Evolutionary conservation across 2,329 filamentous ascomycete species (phyloP).

Genomic region (Zymoseptoria tritici): DNA sequence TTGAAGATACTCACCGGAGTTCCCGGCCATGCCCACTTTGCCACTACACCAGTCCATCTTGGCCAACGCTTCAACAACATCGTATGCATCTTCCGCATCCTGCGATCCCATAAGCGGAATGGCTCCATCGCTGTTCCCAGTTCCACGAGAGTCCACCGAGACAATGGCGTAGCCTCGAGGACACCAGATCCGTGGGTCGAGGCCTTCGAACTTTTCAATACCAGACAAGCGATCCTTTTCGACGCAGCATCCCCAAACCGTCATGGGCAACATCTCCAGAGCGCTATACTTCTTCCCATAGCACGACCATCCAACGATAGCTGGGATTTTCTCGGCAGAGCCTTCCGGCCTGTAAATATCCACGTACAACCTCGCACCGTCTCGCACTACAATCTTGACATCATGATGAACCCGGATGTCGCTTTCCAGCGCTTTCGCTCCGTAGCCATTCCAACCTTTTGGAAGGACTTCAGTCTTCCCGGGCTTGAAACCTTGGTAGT

Average conservation of each 20-base stretch:
- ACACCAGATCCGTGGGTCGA: conserved; percentile 33
- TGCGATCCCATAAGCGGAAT: conserved; percentile 36
- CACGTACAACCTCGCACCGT: conserved; percentile 37
- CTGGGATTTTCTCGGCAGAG: conserved; percentile 27
- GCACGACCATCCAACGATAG: conserved; percentile 38
- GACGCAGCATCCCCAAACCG: conserved; percentile 35
- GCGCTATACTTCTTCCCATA: conserved; percentile 41
- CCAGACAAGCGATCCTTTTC: conserved; percentile 18
- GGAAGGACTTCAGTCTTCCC: conserved; percentile 35
- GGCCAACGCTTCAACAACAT: conserved; percentile 38
- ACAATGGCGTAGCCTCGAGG: conserved; percentile 30
- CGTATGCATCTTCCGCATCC: conserved; percentile 40
- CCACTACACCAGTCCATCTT: conserved; percentile 40
- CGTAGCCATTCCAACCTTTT: conserved; percentile 33
- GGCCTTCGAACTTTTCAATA: conserved; percentile 39
- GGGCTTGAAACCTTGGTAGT: conserved; percentile 35
- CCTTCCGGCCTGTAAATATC: conserved; percentile 40
- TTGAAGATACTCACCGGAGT: conserved; percentile 24
- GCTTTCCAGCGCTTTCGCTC: conserved; percentile 29
- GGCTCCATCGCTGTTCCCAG: conserved; percentile 29
- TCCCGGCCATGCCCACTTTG: conserved; percentile 37
- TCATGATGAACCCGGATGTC: conserved; percentile 42
- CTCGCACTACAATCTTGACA: conserved; percentile 37
- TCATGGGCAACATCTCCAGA: conserved; percentile 34
- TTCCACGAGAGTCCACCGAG: conserved; percentile 26